A percentile compares a stretch with the other conserved stretches of the same genome.
These are phyloP conservation scores for Phytopythium aichiense DNA, from an alignment of 352 stramenopile genomes.

Conservation along the genomic window DNA sequence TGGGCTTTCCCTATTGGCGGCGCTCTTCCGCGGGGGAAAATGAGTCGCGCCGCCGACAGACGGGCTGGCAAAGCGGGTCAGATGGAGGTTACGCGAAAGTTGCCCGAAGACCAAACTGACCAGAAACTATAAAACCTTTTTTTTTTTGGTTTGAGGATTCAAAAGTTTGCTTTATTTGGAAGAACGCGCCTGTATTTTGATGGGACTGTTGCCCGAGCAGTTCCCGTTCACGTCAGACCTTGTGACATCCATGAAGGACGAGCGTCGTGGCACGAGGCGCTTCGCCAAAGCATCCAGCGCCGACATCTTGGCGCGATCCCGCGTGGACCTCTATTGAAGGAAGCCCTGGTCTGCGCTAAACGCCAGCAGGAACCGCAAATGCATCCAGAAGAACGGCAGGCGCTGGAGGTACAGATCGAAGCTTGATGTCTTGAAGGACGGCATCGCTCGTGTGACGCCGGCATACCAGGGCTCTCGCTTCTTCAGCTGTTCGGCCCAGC, in stretches of 20 bases:
- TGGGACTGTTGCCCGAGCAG: too few species aligned
- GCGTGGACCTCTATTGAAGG: background rate
- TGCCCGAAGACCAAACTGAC: conserved; percentile 6
- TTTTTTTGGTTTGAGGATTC: too few species aligned
- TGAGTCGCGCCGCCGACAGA: conserved; percentile 5
- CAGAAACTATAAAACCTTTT: too few species aligned
- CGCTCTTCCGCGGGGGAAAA: background rate
- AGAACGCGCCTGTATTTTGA: too few species aligned
- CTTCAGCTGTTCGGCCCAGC: background rate
- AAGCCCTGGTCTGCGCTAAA: background rate
- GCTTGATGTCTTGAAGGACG: background rate
- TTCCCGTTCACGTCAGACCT: too few species aligned
- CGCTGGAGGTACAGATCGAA: background rate
- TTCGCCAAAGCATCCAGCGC: background rate
- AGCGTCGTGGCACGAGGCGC: background rate
- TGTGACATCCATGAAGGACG: too few species aligned
- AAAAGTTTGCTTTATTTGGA: too few species aligned
- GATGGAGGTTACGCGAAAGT: conserved; percentile 22
- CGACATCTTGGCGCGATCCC: background rate
- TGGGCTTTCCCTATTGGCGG: background rate
- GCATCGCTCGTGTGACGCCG: background rate
- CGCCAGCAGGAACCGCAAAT: background rate
- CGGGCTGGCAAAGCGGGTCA: background rate
- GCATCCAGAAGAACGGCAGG: background rate
- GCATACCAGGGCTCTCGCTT: background rate